Percentiles rank a stretch among this genome's conserved stretches.
These are phyloP conservation scores for Mimosa pudica DNA, from an alignment of 306 rosid genomes.

Conservation along the genomic window DNA sequence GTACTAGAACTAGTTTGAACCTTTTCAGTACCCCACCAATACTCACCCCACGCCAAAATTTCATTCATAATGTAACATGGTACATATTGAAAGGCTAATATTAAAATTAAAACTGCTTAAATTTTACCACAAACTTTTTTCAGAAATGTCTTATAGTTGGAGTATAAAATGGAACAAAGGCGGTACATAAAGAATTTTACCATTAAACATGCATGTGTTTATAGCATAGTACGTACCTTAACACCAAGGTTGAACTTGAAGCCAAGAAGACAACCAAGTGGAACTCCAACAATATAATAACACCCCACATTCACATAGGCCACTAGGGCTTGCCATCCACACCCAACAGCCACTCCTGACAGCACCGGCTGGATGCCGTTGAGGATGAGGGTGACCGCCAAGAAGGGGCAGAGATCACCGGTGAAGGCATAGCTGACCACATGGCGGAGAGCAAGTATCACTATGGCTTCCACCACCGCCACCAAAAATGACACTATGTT, in stretches of 20 bases:
- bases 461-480: slow-evolving; percentile 47
- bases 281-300: slow-evolving; percentile 63
- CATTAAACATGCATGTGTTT: neutral
- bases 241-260: slow-evolving; percentile 65
- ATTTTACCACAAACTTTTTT: too few species aligned
- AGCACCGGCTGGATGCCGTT: slow-evolving; percentile 77
- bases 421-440: slow-evolving; percentile 76
- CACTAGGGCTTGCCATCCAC: slow-evolving; percentile 81
- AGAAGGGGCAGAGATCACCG: slow-evolving; percentile 49
- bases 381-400: slow-evolving; percentile 61
- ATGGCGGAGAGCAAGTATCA: slow-evolving; percentile 52
- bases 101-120: too few species aligned
- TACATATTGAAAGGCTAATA: too few species aligned
- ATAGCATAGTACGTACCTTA: slow-evolving; percentile 45
- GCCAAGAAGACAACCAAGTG: slow-evolving; percentile 67
- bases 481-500: slow-evolving; percentile 43
- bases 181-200: neutral
- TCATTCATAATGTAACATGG: too few species aligned
- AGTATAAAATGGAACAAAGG: too few species aligned
- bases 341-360: slow-evolving; percentile 84
- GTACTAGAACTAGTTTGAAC: too few species aligned
- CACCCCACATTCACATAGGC: slow-evolving; percentile 77
- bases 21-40: too few species aligned
- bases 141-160: too few species aligned
- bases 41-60: too few species aligned